Evolutionary conservation across 192 early-diverging fungal species (phyloP), one percentile per base, ranked within the genome.

Genomic region (Linderina pennispora): DNA sequence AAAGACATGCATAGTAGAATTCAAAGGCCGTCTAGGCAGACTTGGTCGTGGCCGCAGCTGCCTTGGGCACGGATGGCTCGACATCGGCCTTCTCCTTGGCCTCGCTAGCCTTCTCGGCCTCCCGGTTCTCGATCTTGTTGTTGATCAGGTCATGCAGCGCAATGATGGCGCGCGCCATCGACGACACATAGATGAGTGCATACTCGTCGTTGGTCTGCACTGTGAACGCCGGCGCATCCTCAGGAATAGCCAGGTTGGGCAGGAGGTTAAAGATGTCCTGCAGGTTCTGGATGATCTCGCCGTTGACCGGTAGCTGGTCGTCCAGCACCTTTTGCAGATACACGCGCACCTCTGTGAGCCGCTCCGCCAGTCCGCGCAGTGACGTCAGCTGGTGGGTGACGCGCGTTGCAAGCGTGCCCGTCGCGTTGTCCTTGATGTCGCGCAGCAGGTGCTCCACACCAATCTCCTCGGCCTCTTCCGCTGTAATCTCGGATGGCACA

Each of bases 401-500:
- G 18, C 91, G 85, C n/a, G 88, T 94, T 0, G 92, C 92, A 28
- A 99, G 73, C 15, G 92, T 91, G 2, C 97, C 94, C 20, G 89
- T 85, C n/a, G 90, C 80, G 43, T 84, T 95, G 67, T 99, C 97
- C 66, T 97, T 99, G 62, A 99, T 95, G 58, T 99, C 97, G 47
- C 97, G 83, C 43, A 99, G 76, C 58, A 99, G 75, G 50, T 99
- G 97, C 61, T 99, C 97, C 1, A 99, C 97, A 24, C 97, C 97
- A 65, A 99, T 98, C 61, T 99, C 97, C 76, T 99, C 97, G n/a
- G 94, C 90, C 70, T 99, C 97, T 63, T 99, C 97, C 4, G 97
- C 97, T 28, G 93, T 94, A 49, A 99, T 95, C 39, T 87, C 80
- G 10, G 92, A 93, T 1, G 88, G 90, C 17, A 97, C 86, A 61